Evolutionary conservation across 331 rosid genomes (phyloP), one percentile per base, ranked within the genome.

Genomic region (Prunus yedoensis): DNA sequence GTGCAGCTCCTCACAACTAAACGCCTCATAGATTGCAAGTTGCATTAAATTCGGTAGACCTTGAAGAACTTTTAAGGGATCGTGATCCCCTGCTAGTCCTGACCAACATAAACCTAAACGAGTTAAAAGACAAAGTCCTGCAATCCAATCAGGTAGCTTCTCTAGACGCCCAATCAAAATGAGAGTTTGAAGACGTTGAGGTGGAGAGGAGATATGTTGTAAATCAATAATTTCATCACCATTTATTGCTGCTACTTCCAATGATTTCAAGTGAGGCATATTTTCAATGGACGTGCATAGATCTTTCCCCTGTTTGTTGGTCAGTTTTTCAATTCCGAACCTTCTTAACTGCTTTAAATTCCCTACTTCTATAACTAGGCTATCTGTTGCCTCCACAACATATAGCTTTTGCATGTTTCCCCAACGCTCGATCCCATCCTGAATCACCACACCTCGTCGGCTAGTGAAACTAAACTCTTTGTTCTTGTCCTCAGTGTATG

Each of bases 141-240:
- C 38, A 70, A 78, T 71, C 88, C 85, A 84, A 0, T 74, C 13
- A 7, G 86, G 86, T 63, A 85, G 20, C 66, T 16, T 46, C 4
- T 68, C 58, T 28, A 85, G 35, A 4, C 68, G 13, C 28, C 75
- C 63, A 16, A 32, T 21, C 30, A 84, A 16, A 10, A 1, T 9
- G 9, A 85, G 76, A 68, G 43, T 56, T 21, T 27, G 56, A 25
- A 85, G 71, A 14, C 62, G 74, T 15, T 4, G 30, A 5, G 73
- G 50, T 1, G 82, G 79, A 4, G 80, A 67, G 11, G 80, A 63
- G 21, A 16, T 35, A 16, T 28, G 7, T 10, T 84, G 45, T 43
- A 84, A 70, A 49, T 78, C 82, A 3, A 76, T 38, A 60, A 71
- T 9, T 54, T 78, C 83, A 65, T 74, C 27, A 10, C 8, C 13